Percentiles rank a stretch among this genome's conserved stretches.
These are phyloP conservation scores for Bruguiera parviflora DNA, from an alignment of 345 rosid genomes.

Conservation along the genomic window DNA sequence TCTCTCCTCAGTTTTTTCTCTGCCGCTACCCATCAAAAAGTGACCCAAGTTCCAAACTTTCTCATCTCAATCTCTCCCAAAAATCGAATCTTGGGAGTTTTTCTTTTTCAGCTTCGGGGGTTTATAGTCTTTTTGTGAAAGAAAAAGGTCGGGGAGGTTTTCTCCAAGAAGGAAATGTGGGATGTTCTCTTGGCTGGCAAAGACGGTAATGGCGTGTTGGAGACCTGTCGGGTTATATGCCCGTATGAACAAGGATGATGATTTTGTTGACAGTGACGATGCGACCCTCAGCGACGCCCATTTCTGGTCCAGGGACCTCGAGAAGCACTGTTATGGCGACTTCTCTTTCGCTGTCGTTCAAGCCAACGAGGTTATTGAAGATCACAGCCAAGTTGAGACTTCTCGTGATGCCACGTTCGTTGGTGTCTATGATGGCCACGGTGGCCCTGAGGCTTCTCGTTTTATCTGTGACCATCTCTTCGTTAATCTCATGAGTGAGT, in stretches of 20 bases:
- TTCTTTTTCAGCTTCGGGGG: neutral
- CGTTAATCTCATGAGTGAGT: constrained; percentile 65
- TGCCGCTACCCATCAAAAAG: neutral
- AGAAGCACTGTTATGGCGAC: constrained; percentile 73
- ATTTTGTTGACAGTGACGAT: constrained; percentile 25
- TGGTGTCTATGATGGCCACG: constrained; percentile 95
- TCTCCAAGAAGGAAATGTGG: constrained; percentile 70
- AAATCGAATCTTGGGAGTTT: neutral
- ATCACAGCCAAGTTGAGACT: constrained; percentile 83
- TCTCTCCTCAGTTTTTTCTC: neutral
- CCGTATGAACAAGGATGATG: constrained; percentile 78
- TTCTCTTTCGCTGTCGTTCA: constrained; percentile 83
- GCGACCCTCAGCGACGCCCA: constrained; percentile 41
- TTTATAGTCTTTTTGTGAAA: neutral
- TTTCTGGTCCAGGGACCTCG: constrained; percentile 78
- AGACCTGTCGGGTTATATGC: constrained; percentile 66
- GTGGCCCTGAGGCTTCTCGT: constrained; percentile 89
- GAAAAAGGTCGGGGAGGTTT: constrained; percentile 8
- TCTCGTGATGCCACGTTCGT: constrained; percentile 63
- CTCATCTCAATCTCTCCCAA: neutral
- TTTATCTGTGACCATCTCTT: constrained; percentile 81
- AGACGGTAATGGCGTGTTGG: constrained; percentile 68
- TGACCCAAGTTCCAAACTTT: neutral
- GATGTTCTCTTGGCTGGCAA: constrained; percentile 82
- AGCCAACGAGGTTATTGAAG: constrained; percentile 83